Evolutionary conservation across 2,329 filamentous ascomycete species (phyloP), one percentile per base, ranked within the genome.

Genomic region (Paecilomyces formosus): DNA sequence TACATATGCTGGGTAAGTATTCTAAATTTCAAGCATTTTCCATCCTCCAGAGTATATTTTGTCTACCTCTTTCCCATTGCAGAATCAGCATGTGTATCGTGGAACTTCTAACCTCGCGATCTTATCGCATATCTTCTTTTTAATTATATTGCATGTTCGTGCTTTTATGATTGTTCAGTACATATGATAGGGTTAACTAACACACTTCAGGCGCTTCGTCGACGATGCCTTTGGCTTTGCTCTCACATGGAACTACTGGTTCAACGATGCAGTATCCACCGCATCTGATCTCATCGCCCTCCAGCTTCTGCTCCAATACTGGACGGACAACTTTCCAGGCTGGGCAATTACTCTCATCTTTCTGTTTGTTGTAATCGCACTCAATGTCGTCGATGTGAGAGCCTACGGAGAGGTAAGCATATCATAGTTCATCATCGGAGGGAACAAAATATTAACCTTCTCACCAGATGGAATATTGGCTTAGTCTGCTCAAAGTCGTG

Each of bases 301-400:
- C 33, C 82, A 85, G 66, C 71, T 88, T 1, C 66, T 88, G 1
- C 70, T 87, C 56, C 71, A 84, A 54, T 87, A 85, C 66, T 88
- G 85, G 85, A 82, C 79, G 35, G 79, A 82, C 52, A 79, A 80
- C 60, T 84, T 88, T 55, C 85, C 85, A 0, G 84, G 84, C 1
- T 87, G 84, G 79, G 85, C 81, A 0, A 74, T 87, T 52, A 85
- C 83, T 63, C 66, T 87, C 56, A 85, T 87, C 31, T 85, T 87
- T 63, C 81, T 84, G 75, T 74, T 80, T 5, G 69, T 85, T 2
- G 69, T 86, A 35, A 79, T 87, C 8, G 72, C 66, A 0, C 68
- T 81, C 52, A 85, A 82, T 62, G 72, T 84, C 39, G 70, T 84
- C 28, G 79, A 80, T 1, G 82, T 85, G 8, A 73, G 70, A 52